Evolutionary conservation across 1,284 basidiomycete genomes (phyloP), one percentile per base, ranked within the genome.

Genomic region (Schizophyllum amplum): DNA sequence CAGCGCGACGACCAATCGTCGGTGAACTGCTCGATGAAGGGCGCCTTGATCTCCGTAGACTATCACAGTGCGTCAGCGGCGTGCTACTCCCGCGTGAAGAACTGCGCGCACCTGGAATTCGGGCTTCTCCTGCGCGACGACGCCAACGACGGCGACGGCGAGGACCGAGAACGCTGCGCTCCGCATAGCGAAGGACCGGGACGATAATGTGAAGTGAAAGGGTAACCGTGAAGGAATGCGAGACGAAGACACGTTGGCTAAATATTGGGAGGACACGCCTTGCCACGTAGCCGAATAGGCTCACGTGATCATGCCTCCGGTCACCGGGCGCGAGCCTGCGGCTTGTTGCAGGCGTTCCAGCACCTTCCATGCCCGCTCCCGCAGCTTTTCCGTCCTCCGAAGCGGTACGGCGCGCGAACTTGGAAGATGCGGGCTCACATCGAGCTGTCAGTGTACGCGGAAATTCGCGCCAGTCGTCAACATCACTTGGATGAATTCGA

Each of bases 1-100:
- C 97, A 99, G 63, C 95, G 90, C 57, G 87, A 81, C 50, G 87
- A 72, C 91, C 92, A 96, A 75, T 91, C 90, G 57, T 87, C 82
- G 24, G 88, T 91, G 80, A 99, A 99, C 73, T 99, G 97, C 74
- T 99, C 97, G 66, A 99, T 69, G 80, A 99, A 98, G 60, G 92
- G 87, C n/a, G 91, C 94, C 67, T 89, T 86, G 73, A 98, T 78
- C 58, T 78, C 73, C 56, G 94, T 89, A 51, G 89, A 78, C 92
- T 98, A 59, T 55, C 58, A 55, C 52, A 58, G 55, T n/a, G 57
- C 42, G 25, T 54, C 50, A 56, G 53, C 58, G 58, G 23, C 52
- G 53, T 58, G 57, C 54, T 58, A 61, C 56, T 20, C 60, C 20
- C 55, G 51, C 21, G 54, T 62, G 27, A 47, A 54, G 53, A 57